Conservation (phyloP, 345 rosid genomes). For the Jatropha curcas region DNA sequence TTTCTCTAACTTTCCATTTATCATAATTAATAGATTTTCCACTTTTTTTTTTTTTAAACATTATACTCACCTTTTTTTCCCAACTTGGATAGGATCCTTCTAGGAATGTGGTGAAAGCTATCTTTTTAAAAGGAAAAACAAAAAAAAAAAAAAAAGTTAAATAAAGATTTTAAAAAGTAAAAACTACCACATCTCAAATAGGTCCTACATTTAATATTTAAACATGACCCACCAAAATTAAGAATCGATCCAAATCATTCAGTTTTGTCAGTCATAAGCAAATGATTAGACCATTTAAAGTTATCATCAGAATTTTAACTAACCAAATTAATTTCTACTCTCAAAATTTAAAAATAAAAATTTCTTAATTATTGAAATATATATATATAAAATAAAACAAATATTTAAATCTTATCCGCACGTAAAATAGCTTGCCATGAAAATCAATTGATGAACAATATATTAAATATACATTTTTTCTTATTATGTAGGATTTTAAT, state of each 20-base stretch:
- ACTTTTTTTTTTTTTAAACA: background rate
- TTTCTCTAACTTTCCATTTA: too few species aligned
- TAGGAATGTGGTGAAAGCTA: slow-evolving; percentile 43
- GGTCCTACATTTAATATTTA: slow-evolving; percentile 12
- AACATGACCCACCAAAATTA: slow-evolving; percentile 9
- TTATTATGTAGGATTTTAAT: too few species aligned
- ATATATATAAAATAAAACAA: too few species aligned
- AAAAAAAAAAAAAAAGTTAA: slow-evolving; percentile 25
- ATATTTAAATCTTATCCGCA: too few species aligned
- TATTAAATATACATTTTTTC: too few species aligned
- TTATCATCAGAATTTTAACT: background rate
- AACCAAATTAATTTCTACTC: too few species aligned
- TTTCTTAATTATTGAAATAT: too few species aligned
- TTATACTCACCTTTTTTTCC: background rate
- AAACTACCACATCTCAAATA: slow-evolving; percentile 9
- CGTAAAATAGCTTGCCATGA: too few species aligned
- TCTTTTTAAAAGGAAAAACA: slow-evolving; percentile 36
- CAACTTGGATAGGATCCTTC: slow-evolving; percentile 39
- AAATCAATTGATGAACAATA: too few species aligned
- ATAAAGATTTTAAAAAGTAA: slow-evolving; percentile 3
- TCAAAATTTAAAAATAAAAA: too few species aligned
- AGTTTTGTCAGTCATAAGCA: background rate
- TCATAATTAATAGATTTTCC: background rate
- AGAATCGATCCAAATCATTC: slow-evolving; percentile 19
- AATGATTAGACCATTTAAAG: background rate